Base-by-base conservation (phyloP, 371 early-diverging fungal species). In the Funneliformis caledonium region DNA sequence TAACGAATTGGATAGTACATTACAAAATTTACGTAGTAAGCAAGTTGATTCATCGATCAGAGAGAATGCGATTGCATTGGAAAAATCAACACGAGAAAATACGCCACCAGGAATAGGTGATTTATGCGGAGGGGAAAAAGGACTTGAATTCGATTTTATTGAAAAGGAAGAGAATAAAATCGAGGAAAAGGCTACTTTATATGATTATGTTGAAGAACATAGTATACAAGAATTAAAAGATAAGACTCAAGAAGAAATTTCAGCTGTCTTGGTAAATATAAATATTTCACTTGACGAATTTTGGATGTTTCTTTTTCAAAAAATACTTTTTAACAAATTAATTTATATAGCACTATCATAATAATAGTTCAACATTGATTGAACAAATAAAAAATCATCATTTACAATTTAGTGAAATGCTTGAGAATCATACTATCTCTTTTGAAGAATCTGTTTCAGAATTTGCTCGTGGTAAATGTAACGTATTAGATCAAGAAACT, bases 391-490 rank as follows among this genome's bases (percentile, higher is more conserved):
- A 60, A 26, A 60, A 12, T 43, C 70, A 79, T n/a, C 31, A 56
- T 12, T 11, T 59, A 43, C 69, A 70, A 26, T 79, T 79, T 42
- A 19, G 33, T 33, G 61, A 64, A 61, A 52, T 72, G 42, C 47
- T 64, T 45, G 68, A 75, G 14, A 62, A 70, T 42, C 22, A 64
- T 61, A 74, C 85, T 1, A 85, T 87, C 64, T 75, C 82, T 16
- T 37, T 87, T 16, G 85, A 85, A 74, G 86, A 87, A 42, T 83
- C 85, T 3, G 85, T 84, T 9, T 19, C 83, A n/a, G 81, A 82
- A 16, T 85, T 83, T 76, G 83, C 84, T 31, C 73, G 82, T 31
- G 83, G 84, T 10, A 87, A 87, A 76, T 83, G 80, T 82, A 74
- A 47, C 2, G 60, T 83, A n/a, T 86, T 85, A 59, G 86, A 82